Evolutionary conservation across 495 filamentous ascomycete species (phyloP).

Genomic region (Letharia lupina): DNA sequence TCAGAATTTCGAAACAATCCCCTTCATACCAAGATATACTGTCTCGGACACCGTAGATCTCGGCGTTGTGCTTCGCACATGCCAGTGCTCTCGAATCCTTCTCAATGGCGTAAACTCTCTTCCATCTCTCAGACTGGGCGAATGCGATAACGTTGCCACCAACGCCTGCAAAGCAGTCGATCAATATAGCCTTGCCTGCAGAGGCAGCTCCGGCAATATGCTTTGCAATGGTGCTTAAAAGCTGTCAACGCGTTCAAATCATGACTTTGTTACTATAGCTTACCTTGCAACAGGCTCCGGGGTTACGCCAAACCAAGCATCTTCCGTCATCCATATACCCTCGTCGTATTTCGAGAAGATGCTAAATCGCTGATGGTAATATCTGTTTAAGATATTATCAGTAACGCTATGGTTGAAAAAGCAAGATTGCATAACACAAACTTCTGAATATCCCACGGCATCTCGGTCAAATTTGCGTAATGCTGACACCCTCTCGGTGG

Average conservation of each 20-base stretch:
- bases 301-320: conserved; percentile 94
- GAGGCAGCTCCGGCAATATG: conserved; percentile 53
- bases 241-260: conserved; percentile 12
- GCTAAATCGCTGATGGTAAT: conserved; percentile 77
- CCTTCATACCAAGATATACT: conserved; percentile 77
- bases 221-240: conserved; percentile 61
- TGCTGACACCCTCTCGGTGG: conserved; percentile 53
- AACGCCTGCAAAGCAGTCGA: conserved; percentile 85
- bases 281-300: conserved; percentile 84
- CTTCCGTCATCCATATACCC: conserved; percentile 81
- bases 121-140: conserved; percentile 66
- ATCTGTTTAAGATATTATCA: conserved; percentile 45
- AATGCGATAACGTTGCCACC: conserved; percentile 96
- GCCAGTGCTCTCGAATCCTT: conserved; percentile 63
- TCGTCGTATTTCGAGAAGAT: conserved; percentile 78
- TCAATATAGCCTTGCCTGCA: conserved; percentile 47
- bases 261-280: conserved; percentile 20
- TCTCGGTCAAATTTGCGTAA: conserved; percentile 51
- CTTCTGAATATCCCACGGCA: conserved; percentile 73
- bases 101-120: conserved; percentile 79
- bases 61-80: conserved; percentile 89
- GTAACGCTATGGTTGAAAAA: neutral
- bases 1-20: conserved; percentile 65
- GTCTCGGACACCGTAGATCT: conserved; percentile 71
- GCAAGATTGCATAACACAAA: conserved; percentile 25